Base-by-base conservation (phyloP, 2,329 filamentous ascomycete genomes). In the Venturia carpophila region DNA sequence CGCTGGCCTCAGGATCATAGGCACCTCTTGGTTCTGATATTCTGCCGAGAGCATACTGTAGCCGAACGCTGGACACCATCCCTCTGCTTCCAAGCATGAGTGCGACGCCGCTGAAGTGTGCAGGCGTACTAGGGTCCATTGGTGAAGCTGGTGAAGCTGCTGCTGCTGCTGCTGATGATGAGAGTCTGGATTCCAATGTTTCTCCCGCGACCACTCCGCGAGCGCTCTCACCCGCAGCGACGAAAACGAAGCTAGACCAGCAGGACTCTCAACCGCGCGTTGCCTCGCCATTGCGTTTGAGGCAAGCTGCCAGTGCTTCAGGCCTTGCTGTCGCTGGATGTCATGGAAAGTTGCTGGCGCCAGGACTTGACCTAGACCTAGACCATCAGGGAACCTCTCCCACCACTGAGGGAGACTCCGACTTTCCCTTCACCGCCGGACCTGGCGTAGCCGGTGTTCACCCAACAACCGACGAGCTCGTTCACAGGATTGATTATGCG, bases 361-460 rank as follows among this genome's bases (percentile, higher is more conserved):
- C 60, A 27, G 37, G 34, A 11, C 30, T 24, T 42, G n/a, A 21
- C 19, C 43, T 39, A 10, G n/a, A 21, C 19, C 43, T 39, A 10
- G 62, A 42, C n/a, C n/a, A 30, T 3, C 45, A 41, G 27, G 41
- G 15, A n/a, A 45, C 27, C 11, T 64, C 63, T 21, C 47, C 47
- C 11, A 49, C 24, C 19, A 56, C 52, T 15, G 52, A 39, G 63
- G 30, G 27, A 9, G 47, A 34, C 1, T 24, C 42, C 27, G 75
- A 75, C 56, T 77, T 77, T 61, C 75, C 75, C 60, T 77, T 76
- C 70, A 65, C 73, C 65, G 67, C 66, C 15, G 65, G 71, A 10
- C 56, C 69, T 39, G 52, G 69, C 11, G 67, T 65, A 17, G 58
- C 67, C n/a, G 69, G 69, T 61, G 68, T 67, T 21, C 68, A 65